Percentiles rank a stretch among this genome's conserved stretches.
Conservation (phyloP, 2,329 filamentous ascomycete species). For the Alternaria incomplexa region DNA sequence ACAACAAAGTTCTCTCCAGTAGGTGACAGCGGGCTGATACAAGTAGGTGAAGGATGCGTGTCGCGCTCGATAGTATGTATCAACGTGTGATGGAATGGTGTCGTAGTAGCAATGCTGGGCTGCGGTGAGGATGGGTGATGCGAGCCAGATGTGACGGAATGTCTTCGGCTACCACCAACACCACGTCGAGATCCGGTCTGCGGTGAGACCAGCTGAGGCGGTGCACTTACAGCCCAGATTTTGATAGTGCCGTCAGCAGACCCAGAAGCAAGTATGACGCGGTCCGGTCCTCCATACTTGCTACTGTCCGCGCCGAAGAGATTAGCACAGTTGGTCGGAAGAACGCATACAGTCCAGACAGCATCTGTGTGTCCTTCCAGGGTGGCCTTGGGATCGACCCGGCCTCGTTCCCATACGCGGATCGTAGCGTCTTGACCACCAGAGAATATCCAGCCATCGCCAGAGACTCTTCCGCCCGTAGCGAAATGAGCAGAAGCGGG, state of each 20-base stretch:
- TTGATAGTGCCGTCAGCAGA: conserved; percentile 90
- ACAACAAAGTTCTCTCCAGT: conserved; percentile 91
- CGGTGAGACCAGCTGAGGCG: conserved; percentile 83
- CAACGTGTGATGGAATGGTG: conserved; percentile 85
- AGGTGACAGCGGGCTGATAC: conserved; percentile 85
- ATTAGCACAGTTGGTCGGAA: conserved; percentile 80
- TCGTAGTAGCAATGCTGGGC: conserved; percentile 82
- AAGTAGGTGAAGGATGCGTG: conserved; percentile 79
- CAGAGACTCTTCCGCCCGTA: conserved; percentile 83
- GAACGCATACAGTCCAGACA: conserved; percentile 92
- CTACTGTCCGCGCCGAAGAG: conserved; percentile 77
- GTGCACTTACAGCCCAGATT: conserved; percentile 92
- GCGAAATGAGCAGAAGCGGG: conserved; percentile 87
- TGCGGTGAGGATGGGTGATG: conserved; percentile 91
- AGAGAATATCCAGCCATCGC: conserved; percentile 98
- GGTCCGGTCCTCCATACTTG: conserved; percentile 79
- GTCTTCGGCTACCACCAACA: conserved; percentile 76
- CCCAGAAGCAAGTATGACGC: conserved; percentile 88
- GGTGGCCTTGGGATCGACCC: conserved; percentile 93
- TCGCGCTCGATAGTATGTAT: conserved; percentile 82
- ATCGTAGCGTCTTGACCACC: conserved; percentile 93
- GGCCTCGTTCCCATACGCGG: conserved; percentile 91
- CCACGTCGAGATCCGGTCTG: conserved; percentile 74
- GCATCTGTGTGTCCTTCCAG: conserved; percentile 94
- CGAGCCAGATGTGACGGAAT: conserved; percentile 93